Conservation (phyloP, 139 green algal genomes). For the Chlamydomonas asymmetrica region DNA sequence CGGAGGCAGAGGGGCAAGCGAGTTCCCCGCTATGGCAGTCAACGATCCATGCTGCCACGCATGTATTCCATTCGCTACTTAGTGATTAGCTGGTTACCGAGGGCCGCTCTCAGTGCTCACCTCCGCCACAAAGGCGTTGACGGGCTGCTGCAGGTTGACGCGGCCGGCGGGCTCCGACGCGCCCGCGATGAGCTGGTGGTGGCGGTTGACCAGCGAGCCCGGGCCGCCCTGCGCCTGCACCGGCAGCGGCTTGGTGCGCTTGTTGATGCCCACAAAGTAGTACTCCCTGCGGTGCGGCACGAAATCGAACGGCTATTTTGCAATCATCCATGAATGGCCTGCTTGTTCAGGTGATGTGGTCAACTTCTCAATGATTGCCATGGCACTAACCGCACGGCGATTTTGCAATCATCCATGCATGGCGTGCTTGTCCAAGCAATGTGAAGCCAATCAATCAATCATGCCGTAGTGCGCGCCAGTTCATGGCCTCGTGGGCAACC, state of each 20-base stretch:
- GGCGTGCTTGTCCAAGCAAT: background rate
- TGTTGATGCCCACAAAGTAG: constrained; percentile 39
- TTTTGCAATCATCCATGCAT: constrained; percentile 15
- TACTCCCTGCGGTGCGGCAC: constrained; percentile 3
- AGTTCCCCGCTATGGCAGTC: background rate
- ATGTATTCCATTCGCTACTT: background rate
- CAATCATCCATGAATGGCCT: too few relatives aligned
- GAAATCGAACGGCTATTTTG: background rate
- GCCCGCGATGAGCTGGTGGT: constrained; percentile 32
- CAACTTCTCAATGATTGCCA: constrained; percentile 1
- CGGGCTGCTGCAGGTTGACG: constrained; percentile 25
- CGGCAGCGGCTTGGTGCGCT: constrained; percentile 13
- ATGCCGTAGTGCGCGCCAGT: too few relatives aligned
- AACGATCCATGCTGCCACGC: background rate
- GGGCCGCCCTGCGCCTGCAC: constrained; percentile 58
- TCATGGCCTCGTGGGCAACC: too few relatives aligned
- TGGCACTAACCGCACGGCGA: background rate
- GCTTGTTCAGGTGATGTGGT: too few relatives aligned
- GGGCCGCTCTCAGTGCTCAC: too few relatives aligned
- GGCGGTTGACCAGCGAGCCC: constrained; percentile 60
- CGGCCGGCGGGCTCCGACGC: background rate
- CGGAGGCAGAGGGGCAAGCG: background rate
- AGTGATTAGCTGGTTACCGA: too few relatives aligned
- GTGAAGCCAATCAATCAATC: background rate
- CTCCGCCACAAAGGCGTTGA: constrained; percentile 13